These are phyloP conservation scores for Obba rivulosa DNA, from an alignment of 768 basidiomycete genomes.

Conservation along the genomic window DNA sequence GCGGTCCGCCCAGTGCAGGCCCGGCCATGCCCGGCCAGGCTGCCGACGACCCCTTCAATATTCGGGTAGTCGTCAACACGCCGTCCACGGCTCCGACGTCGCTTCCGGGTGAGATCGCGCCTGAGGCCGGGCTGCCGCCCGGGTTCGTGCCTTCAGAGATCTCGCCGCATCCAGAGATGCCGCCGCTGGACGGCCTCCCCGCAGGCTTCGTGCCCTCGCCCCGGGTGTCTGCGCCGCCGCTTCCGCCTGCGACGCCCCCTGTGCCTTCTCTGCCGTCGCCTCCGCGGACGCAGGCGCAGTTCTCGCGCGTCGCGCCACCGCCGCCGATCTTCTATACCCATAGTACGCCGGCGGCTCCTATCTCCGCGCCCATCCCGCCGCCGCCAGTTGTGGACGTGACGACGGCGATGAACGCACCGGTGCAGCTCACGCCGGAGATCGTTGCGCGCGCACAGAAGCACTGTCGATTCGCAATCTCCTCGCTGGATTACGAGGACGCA, in stretches of 20 bases:
- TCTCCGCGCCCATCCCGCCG: conserved; percentile 6
- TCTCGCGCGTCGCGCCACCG: neutral
- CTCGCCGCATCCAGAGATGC: neutral
- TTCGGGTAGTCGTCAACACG: conserved; percentile 2
- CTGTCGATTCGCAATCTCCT: conserved; percentile 86
- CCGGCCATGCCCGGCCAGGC: conserved; percentile 16
- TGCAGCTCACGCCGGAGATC: conserved; percentile 57
- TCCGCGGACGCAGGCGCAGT: conserved; percentile 9
- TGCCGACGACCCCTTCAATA: conserved; percentile 1
- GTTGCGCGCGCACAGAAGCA: conserved; percentile 85
- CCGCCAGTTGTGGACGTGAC: conserved; percentile 2
- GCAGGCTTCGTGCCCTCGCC: conserved; percentile 24
- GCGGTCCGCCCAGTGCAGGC: conserved; percentile 23
- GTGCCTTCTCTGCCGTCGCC: conserved; percentile 18
- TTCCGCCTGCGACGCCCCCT: conserved; percentile 13
- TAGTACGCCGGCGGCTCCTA: conserved; percentile 10
- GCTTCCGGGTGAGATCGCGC: conserved; percentile 3
- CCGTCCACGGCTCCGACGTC: conserved; percentile 10
- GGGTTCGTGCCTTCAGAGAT: conserved; percentile 1
- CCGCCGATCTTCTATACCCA: neutral
- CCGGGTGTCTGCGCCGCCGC: neutral
- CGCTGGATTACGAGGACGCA: conserved; percentile 93
- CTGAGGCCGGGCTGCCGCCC: neutral
- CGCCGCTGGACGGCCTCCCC: conserved; percentile 14
- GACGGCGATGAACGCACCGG: conserved; percentile 14